A percentile compares a stretch with the other conserved stretches of the same genome.
Conservation (phyloP, 164 flowering plant species). For the Annona squamosa region DNA sequence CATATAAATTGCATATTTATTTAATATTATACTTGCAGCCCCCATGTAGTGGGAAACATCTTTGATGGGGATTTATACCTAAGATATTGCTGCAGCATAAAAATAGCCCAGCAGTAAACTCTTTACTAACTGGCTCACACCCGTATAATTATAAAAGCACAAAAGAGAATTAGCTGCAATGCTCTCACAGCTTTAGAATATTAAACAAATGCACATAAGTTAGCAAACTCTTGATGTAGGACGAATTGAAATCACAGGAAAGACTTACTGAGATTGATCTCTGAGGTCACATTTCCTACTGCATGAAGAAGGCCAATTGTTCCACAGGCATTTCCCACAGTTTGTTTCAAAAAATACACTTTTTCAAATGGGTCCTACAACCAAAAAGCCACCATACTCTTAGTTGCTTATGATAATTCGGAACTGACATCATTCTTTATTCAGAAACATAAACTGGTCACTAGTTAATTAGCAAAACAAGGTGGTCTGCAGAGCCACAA, state of each 20-base stretch:
- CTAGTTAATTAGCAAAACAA: neutral
- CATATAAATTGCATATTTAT: too few species aligned
- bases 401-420: neutral
- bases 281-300: conserved; percentile 78
- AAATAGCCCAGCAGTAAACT: too few species aligned
- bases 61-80: too few species aligned
- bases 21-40: too few species aligned
- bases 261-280: conserved; percentile 59
- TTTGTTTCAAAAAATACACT: conserved; percentile 89
- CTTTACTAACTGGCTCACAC: too few species aligned
- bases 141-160: too few species aligned
- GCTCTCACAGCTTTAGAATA: neutral
- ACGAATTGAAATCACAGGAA: neutral
- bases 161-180: too few species aligned
- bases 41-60: too few species aligned
- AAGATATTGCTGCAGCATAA: too few species aligned
- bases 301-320: conserved; percentile 98
- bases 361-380: conserved; percentile 44
- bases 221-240: neutral
- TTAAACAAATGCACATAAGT: neutral
- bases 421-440: neutral
- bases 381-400: conserved; percentile 5
- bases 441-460: neutral
- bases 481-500: neutral
- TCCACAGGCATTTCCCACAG: conserved; percentile 99